Evolutionary conservation across 768 basidiomycete species (phyloP).

Genomic region (Rhizopogon vesiculosus): DNA sequence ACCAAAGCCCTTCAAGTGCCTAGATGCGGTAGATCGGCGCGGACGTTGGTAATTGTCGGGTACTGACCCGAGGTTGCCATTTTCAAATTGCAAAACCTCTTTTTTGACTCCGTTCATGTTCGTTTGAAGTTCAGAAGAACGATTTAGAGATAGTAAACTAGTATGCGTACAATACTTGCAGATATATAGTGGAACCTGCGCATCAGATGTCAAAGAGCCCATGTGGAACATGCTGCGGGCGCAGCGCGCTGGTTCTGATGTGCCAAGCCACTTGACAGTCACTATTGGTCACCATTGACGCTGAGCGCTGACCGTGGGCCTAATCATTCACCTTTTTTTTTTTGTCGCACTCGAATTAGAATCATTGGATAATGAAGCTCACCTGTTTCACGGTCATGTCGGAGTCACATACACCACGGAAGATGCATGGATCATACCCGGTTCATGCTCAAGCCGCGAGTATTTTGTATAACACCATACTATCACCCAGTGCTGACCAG

Average conservation of each 20-base stretch:
- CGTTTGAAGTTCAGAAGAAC: neutral
- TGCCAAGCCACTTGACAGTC: neutral
- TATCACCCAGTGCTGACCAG: no score
- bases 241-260: neutral
- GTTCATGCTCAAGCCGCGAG: no score
- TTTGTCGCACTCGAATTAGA: no score
- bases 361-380: no score
- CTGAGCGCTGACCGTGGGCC: neutral
- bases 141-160: neutral
- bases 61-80: neutral
- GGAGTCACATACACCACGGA: no score
- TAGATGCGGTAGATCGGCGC: slow-evolving; percentile 1
- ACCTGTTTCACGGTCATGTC: no score
- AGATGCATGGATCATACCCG: no score
- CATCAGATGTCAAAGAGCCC: neutral
- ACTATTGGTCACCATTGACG: neutral
- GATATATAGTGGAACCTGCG: neutral
- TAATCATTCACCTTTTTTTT: no score
- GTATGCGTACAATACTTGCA: neutral
- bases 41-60: neutral
- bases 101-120: neutral
- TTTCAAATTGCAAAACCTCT: neutral
- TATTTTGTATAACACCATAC: no score
- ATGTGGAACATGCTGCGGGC: neutral
- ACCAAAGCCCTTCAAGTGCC: slow-evolving; percentile 13